Evolutionary conservation across 2,329 filamentous ascomycete species (phyloP).

Genomic region (Trematosphaeria pertusa): DNA sequence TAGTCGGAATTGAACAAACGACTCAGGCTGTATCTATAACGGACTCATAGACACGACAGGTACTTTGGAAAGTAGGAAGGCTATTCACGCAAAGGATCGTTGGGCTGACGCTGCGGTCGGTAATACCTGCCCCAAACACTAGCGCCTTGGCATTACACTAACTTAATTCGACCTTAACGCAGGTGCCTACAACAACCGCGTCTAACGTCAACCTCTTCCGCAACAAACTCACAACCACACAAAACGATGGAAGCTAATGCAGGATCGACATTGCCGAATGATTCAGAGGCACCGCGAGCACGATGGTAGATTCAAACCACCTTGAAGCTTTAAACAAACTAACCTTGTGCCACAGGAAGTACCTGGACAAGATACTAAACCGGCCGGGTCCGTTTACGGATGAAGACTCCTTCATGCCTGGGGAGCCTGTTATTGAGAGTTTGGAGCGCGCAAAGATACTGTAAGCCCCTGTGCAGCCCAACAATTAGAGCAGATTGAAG

Average conservation of each 20-base stretch:
- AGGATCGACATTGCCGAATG: constrained; percentile 16
- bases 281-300: constrained; percentile 43
- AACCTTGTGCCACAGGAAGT: constrained; percentile 66
- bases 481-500: constrained; percentile 1
- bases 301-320: constrained; percentile 48
- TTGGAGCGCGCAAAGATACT: constrained; percentile 61
- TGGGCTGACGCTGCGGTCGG: too few relatives aligned
- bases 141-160: constrained; percentile 34
- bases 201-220: constrained; percentile 1
- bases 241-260: constrained; percentile 34
- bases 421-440: constrained; percentile 56
- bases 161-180: constrained; percentile 1
- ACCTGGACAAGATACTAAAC: constrained; percentile 81
- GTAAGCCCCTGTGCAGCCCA: constrained; percentile 56
- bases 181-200: neutral
- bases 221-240: constrained; percentile 10
- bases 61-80: too few relatives aligned
- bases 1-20: constrained; percentile 15
- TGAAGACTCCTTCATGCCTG: constrained; percentile 57
- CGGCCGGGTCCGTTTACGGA: constrained; percentile 83
- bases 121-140: constrained; percentile 28
- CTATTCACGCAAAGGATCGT: too few relatives aligned
- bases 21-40: too few relatives aligned
- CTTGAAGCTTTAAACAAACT: constrained; percentile 16
- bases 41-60: too few relatives aligned